phyloP scores from a whole-genome alignment of 805 yeast genomes.

The Starmerella gropengiesseri region DNA sequence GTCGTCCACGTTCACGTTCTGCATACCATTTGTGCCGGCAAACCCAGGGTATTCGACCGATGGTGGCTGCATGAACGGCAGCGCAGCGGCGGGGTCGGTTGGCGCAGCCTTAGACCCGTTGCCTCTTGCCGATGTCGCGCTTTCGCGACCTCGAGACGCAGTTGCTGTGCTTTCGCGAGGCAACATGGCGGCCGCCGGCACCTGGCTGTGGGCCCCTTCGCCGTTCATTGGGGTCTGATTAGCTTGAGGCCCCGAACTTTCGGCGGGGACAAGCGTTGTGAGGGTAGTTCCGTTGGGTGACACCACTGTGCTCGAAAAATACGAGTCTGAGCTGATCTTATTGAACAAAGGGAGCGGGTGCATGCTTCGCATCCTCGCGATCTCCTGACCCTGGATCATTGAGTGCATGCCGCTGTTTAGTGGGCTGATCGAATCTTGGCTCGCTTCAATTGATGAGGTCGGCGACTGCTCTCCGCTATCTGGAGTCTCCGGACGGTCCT shows the following conservation, averaged over 20 bases:
- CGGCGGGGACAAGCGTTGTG: conserved; percentile 80
- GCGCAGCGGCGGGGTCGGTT: background rate
- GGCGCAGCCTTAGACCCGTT: too few relatives aligned
- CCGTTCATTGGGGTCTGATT: too few relatives aligned
- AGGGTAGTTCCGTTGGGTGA: conserved; percentile 89
- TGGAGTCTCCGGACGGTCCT: background rate
- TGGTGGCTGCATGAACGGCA: background rate
- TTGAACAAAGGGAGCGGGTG: conserved; percentile 81
- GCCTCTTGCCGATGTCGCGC: too few relatives aligned
- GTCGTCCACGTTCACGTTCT: background rate
- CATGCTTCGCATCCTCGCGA: conserved; percentile 24
- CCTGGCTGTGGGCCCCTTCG: too few relatives aligned
- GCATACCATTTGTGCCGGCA: background rate
- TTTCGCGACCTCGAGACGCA: too few relatives aligned
- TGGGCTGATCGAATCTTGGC: background rate
- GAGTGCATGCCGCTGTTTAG: conserved; percentile 9
- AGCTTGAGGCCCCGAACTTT: conserved; percentile 34
- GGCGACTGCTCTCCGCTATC: background rate
- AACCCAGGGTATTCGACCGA: background rate
- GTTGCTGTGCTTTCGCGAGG: too few relatives aligned
- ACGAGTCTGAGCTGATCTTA: conserved; percentile 81
- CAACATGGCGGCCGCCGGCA: too few relatives aligned
- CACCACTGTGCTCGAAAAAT: conserved; percentile 71
- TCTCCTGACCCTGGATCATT: conserved; percentile 7
- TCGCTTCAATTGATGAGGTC: background rate